Base-by-base conservation (phyloP, 78 protist genomes). In the Protostelium mycophagum region DNA sequence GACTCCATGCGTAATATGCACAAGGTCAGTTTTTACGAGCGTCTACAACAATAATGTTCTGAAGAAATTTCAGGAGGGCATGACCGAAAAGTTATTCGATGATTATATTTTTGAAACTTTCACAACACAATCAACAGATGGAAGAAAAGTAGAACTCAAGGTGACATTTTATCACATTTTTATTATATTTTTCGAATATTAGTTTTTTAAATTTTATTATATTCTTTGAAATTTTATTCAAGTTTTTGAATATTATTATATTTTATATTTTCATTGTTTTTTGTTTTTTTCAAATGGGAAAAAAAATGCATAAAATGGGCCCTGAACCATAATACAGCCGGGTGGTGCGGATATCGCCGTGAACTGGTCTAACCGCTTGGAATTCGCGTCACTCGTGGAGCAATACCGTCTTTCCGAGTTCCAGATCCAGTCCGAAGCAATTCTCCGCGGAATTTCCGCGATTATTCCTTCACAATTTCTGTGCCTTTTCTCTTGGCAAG, bases 401-500 rank as follows among this genome's bases (percentile, higher is more conserved):
- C 90, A 38, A 51, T 89, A 88, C 83, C 86, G 91, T n/a, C 88
- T 93, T n/a, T 35, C 51, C 38, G 95, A 93, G 85, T 93, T 86
- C 63, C 51, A 37, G 38, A n/a, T 63, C 36, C 95, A 93, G 85
- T 85, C 89, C 25, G 93, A 93, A 35, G 88, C 93, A 0, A 91
- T 93, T 63, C 87, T 85, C 28, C 83, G 38, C 25, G 95, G 95
- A 89, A 88, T 88, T 0, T 73, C 91, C 1, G 39, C 85, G 1
- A 90, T 93, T 23, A 63, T 93, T 34, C 95, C 95, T 23, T 73
- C 88, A 1, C 86, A 63, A 5, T 29, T 93, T 10, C 85, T 93
- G 83, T 87, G 88, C 38, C 83, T 93, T 16, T 93, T 90, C 89
- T 89, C 91, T 10, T 93, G 95, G 95, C 95, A 90, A 83, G 95